These are phyloP conservation scores for Auricularia auricula-judae DNA, from an alignment of 768 basidiomycete genomes.

Conservation along the genomic window DNA sequence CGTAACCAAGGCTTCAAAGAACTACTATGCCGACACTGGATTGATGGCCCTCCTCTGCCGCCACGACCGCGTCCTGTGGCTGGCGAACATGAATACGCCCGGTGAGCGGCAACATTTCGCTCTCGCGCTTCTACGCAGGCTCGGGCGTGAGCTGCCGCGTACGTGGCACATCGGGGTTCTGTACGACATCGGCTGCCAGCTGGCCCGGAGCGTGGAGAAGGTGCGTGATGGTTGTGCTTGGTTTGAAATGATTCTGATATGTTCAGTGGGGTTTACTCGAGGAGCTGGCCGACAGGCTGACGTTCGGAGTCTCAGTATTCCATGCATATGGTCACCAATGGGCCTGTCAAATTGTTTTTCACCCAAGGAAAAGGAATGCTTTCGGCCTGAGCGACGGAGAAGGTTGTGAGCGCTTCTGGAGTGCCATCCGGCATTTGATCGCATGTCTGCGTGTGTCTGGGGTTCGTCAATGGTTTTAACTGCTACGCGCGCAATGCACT, in stretches of 20 bases:
- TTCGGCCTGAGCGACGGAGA: constrained; percentile 4
- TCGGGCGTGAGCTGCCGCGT: constrained; percentile 6
- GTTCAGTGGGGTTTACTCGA: constrained; percentile 5
- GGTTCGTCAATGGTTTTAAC: constrained; percentile 3
- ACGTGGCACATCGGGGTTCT: constrained; percentile 21
- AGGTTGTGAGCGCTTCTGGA: constrained; percentile 9
- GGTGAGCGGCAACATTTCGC: constrained; percentile 8
- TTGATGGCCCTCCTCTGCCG: constrained; percentile 5
- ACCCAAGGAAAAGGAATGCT: background rate
- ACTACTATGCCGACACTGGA: constrained; percentile 6
- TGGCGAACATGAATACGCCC: constrained; percentile 5
- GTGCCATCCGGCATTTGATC: background rate
- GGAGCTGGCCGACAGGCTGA: constrained; percentile 12
- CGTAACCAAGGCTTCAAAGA: constrained; percentile 1
- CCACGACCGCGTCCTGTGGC: constrained; percentile 5
- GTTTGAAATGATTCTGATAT: background rate
- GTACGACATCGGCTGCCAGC: constrained; percentile 25
- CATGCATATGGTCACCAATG: constrained; percentile 14
- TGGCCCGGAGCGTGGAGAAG: constrained; percentile 16
- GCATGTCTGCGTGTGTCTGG: constrained; percentile 3
- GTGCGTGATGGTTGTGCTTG: background rate
- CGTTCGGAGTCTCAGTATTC: constrained; percentile 25
- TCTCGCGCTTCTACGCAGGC: background rate
- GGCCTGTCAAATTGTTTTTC: constrained; percentile 4
- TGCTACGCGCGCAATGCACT: background rate